A percentile compares a stretch with the other conserved stretches of the same genome.
Evolutionary conservation across 2,329 filamentous ascomycete genomes (phyloP).

Genomic region (Aspergillus nomiae): DNA sequence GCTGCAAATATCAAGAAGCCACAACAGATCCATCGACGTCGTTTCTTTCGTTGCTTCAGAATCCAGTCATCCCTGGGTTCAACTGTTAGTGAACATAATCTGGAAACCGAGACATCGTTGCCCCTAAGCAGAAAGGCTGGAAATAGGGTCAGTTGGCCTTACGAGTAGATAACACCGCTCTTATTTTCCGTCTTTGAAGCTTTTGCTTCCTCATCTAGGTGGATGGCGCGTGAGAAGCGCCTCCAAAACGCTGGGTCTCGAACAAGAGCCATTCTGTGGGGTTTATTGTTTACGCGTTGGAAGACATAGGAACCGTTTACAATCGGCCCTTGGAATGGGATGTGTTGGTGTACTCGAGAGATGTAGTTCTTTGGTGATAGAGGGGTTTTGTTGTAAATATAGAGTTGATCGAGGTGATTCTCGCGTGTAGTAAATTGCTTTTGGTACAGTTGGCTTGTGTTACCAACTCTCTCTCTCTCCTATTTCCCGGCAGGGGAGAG

Average conservation of each 20-base stretch:
- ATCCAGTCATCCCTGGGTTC: constrained; percentile 54
- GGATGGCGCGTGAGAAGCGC: constrained; percentile 60
- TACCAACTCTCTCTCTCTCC: neutral
- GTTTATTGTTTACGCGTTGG: constrained; percentile 1
- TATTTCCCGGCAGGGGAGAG: neutral
- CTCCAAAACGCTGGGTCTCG: constrained; percentile 63
- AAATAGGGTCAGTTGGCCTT: constrained; percentile 5
- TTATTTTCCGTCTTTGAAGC: constrained; percentile 17
- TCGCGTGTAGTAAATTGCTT: neutral
- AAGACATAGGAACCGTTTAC: neutral
- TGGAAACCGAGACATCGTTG: neutral
- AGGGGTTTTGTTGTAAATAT: neutral
- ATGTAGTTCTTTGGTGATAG: no score
- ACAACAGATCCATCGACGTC: constrained; percentile 48
- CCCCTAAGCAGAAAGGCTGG: neutral
- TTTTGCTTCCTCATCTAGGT: constrained; percentile 54
- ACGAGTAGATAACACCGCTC: constrained; percentile 24
- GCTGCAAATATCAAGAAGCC: constrained; percentile 35
- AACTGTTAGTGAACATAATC: constrained; percentile 3
- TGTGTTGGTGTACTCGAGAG: neutral
- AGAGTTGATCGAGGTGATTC: neutral
- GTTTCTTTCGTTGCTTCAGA: constrained; percentile 52
- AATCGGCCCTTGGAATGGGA: neutral
- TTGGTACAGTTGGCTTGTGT: neutral
- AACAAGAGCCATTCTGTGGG: constrained; percentile 49